Conservation (phyloP, 1,139 yeast genomes). For the Suhomyces atakaporum region DNA sequence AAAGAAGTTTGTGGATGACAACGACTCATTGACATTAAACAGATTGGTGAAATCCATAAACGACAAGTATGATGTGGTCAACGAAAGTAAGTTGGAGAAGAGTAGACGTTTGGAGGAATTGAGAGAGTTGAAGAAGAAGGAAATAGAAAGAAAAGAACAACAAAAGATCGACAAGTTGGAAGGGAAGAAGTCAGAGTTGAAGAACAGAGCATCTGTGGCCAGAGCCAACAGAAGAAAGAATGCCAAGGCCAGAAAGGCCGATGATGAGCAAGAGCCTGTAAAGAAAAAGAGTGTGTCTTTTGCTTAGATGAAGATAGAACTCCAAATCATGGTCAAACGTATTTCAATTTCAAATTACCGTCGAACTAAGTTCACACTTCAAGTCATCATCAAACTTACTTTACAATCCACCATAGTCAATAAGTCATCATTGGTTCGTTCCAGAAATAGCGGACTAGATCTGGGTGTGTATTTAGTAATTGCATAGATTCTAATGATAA, state of each 20-base stretch:
- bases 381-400: no score
- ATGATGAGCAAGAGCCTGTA: constrained; percentile 32
- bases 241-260: constrained; percentile 51
- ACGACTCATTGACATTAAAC: constrained; percentile 61
- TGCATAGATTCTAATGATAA: no score
- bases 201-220: constrained; percentile 67
- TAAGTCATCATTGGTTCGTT: no score
- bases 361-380: no score
- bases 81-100: constrained; percentile 88
- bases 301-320: constrained; percentile 36
- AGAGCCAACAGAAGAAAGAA: constrained; percentile 70
- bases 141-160: constrained; percentile 80
- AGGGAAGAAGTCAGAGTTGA: constrained; percentile 75
- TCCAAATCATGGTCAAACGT: no score
- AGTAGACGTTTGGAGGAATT: constrained; percentile 87
- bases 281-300: constrained; percentile 41
- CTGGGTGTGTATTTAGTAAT: no score
- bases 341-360: no score
- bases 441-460: no score
- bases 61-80: constrained; percentile 76
- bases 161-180: constrained; percentile 70
- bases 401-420: no score
- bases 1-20: constrained; percentile 79
- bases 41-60: constrained; percentile 79
- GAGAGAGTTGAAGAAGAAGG: constrained; percentile 81